A percentile compares a stretch with the other conserved stretches of the same genome.
Evolutionary conservation across 2,329 filamentous ascomycete species (phyloP).

Genomic region (Chalaropsis thielavioides): DNA sequence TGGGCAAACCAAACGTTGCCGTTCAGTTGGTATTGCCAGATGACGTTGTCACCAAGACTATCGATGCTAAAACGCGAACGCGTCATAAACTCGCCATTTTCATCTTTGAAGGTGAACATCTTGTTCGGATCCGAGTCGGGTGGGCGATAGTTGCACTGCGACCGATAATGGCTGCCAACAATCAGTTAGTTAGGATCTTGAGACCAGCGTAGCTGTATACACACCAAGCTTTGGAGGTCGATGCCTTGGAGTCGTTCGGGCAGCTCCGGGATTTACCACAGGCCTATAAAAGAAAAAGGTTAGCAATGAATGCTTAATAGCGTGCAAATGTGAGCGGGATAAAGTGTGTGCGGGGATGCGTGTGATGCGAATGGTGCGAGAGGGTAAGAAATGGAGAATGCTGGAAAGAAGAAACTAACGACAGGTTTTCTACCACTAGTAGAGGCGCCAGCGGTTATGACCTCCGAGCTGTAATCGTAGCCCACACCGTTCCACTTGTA

Average conservation of each 20-base stretch:
- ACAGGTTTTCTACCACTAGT: not conserved
- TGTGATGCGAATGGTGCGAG: not conserved
- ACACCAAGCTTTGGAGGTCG: not conserved
- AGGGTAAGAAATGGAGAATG: no score
- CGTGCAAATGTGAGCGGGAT: not conserved
- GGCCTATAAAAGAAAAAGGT: not conserved
- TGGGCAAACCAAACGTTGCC: not conserved
- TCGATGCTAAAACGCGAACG: slow-evolving; percentile 47
- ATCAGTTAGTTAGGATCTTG: not conserved
- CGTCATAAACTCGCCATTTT: slow-evolving; percentile 45
- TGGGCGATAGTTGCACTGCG: slow-evolving; percentile 25
- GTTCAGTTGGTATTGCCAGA: not conserved
- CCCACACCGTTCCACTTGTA: not conserved
- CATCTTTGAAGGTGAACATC: slow-evolving; percentile 47
- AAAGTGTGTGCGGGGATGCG: not conserved
- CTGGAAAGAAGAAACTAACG: not conserved
- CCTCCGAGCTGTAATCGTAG: not conserved
- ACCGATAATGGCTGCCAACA: not conserved
- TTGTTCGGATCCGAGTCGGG: slow-evolving; percentile 44
- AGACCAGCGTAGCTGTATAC: not conserved
- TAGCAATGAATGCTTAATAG: not conserved
- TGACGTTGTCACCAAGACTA: slow-evolving; percentile 33
- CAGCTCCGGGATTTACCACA: not conserved
- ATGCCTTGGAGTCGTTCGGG: not conserved
- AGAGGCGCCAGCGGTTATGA: not conserved